Percentiles rank a stretch among this genome's conserved stretches.
These are phyloP conservation scores for Phytophthora citrophthora DNA, from an alignment of 352 stramenopile genomes.

Conservation along the genomic window DNA sequence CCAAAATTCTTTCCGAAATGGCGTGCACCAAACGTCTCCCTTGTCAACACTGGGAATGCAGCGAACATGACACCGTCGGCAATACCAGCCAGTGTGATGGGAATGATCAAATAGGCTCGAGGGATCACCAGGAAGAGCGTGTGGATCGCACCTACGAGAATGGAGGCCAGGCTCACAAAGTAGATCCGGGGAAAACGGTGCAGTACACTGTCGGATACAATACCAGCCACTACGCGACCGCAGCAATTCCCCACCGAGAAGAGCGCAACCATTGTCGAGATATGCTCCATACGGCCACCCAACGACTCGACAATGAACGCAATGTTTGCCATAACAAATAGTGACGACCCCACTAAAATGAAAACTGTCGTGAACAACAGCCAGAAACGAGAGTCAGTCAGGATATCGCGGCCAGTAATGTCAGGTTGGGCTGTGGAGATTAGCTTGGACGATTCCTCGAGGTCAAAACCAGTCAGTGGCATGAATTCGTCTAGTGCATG, in stretches of 20 bases:
- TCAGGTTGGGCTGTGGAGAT: constrained; percentile 25
- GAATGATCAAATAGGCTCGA: constrained; percentile 46
- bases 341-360: constrained; percentile 69
- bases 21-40: constrained; percentile 68
- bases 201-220: constrained; percentile 68
- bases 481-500: constrained; percentile 57
- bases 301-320: constrained; percentile 79
- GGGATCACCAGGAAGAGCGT: constrained; percentile 62
- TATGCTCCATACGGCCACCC: constrained; percentile 48
- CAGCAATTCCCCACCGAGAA: constrained; percentile 78
- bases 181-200: constrained; percentile 57
- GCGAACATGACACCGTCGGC: constrained; percentile 81
- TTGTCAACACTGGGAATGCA: constrained; percentile 69
- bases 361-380: constrained; percentile 74
- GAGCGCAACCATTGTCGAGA: constrained; percentile 68
- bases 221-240: constrained; percentile 57
- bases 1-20: constrained; percentile 88
- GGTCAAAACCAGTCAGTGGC: constrained; percentile 20
- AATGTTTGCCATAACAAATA: constrained; percentile 87
- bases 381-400: constrained; percentile 68
- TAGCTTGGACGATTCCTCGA: constrained; percentile 10
- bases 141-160: constrained; percentile 68
- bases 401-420: constrained; percentile 58
- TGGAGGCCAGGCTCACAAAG: constrained; percentile 59
- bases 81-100: constrained; percentile 63